Evolutionary conservation across 305 asterid species (phyloP), one percentile per base, ranked within the genome.

Genomic region (Coffea humblotiana): DNA sequence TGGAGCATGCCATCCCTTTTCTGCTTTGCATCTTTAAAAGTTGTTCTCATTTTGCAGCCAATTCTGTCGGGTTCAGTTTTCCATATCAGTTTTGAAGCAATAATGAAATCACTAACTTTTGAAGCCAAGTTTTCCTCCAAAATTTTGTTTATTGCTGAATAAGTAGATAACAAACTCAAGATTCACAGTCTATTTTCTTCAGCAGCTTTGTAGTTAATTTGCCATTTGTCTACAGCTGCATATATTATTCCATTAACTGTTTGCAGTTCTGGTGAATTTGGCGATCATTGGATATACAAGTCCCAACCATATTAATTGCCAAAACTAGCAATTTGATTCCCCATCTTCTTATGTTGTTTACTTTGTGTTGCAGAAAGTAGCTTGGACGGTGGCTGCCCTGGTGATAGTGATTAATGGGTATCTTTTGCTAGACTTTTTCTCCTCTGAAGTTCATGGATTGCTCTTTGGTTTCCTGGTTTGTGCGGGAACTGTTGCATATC

Each of bases 391-490:
- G 87, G 98, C 99, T 66, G 91, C 86, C 32, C 88, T 95, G 71
- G 98, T 95, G 91, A 93, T 95, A 54, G 93, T 91, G 82, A 95
- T 95, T 32, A 95, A 95, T 49, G 98, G 99, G 60, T 95, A 95
- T 90, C 97, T 95, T 79, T 83, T 95, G 89, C 90, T 95, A 76
- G 87, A 93, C 84, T 95, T 95, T 81, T 89, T 93, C 87, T 60
- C 89, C 77, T 87, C 93, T 3, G 99, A 95, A 86, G 97, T 92
- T 66, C 71, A 82, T 2, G 98, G 98, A n/a, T 43, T 84, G 77
- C 83, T 91, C 81, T 73, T 92, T 23, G 96, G 91, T 82, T 85
- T 84, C 75, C 74, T 91, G 1, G 90, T 94, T 78, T 84, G 89
- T 74, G 79, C 82, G 45, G 92, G 86, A 70, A 91, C 93, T 10